Conservation (phyloP, 2,329 filamentous ascomycete genomes). For the Fusarium sp. region DNA sequence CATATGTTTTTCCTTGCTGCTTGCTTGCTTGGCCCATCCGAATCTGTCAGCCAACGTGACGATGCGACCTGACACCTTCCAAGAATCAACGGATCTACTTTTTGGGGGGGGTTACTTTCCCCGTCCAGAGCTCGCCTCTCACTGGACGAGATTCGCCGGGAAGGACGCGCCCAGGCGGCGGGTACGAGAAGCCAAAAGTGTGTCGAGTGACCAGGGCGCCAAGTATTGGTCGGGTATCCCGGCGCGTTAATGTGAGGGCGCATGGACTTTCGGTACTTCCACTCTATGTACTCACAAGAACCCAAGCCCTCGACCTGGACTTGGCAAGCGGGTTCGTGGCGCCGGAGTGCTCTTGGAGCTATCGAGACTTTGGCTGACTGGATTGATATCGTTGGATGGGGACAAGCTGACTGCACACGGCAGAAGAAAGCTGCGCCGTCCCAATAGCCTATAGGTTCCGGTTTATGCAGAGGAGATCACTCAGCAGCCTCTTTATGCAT, state of each 20-base stretch:
- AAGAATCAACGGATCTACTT: conserved; percentile 1
- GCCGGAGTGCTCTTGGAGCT: neutral
- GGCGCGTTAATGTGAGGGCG: neutral
- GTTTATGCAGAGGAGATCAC: conserved; percentile 15
- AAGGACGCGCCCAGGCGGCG: conserved; percentile 13
- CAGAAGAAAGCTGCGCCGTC: neutral
- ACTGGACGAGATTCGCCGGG: conserved; percentile 11
- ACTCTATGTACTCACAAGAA: conserved; percentile 2
- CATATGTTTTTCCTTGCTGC: neutral
- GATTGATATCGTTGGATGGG: neutral
- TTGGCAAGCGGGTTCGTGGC: conserved; percentile 22
- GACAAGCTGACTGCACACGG: conserved; percentile 4
- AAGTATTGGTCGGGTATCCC: conserved; percentile 15
- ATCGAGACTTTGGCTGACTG: neutral
- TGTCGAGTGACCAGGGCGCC: neutral
- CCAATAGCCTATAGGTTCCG: neutral
- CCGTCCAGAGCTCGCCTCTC: conserved; percentile 8
- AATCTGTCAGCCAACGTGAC: conserved; percentile 2
- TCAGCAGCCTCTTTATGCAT: conserved; percentile 6
- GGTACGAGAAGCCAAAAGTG: conserved; percentile 21
- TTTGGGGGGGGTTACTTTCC: conserved; percentile 9
- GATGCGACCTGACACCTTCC: conserved; percentile 11
- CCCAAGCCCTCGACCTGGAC: conserved; percentile 18
- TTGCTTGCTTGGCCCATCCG: conserved; percentile 13
- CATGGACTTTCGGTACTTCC: neutral